A percentile compares a stretch with the other conserved stretches of the same genome.
Conservation (phyloP, 75 land plant species). For the Pinus tabuliformis region DNA sequence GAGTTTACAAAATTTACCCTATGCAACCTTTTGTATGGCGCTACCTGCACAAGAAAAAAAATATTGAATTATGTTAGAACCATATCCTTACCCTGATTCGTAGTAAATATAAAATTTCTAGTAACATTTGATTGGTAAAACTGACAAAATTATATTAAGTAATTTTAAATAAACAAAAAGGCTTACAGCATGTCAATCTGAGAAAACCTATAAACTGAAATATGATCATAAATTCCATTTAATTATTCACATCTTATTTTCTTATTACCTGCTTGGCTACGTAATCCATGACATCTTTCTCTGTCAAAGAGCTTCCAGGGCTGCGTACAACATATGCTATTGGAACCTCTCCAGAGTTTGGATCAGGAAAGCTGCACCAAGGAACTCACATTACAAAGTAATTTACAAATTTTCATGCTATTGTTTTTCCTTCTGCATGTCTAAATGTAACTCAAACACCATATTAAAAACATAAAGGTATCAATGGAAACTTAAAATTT, state of each 20-base stretch:
- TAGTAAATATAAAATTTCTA: neutral
- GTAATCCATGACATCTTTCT: slow-evolving; percentile 52
- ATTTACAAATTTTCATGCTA: too few relatives aligned
- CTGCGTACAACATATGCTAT: slow-evolving; percentile 73
- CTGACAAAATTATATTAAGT: too few relatives aligned
- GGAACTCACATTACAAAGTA: neutral
- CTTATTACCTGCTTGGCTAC: slow-evolving; percentile 70
- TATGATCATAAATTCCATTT: neutral
- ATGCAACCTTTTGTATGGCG: slow-evolving; percentile 69
- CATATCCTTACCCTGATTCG: too few relatives aligned
- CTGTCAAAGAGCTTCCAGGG: slow-evolving; percentile 47
- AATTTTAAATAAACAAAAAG: too few relatives aligned
- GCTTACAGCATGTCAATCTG: too few relatives aligned
- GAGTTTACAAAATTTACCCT: slow-evolving; percentile 56
- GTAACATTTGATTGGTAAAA: too few relatives aligned
- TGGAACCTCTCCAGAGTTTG: slow-evolving; percentile 85
- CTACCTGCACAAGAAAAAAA: slow-evolving; percentile 44
- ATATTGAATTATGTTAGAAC: neutral
- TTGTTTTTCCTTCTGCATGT: neutral
- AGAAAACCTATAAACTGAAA: too few relatives aligned
- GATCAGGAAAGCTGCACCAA: slow-evolving; percentile 57
- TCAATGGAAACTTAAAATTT: neutral
- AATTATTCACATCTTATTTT: neutral
- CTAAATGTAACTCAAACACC: neutral
- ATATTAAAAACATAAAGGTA: neutral